phyloP scores from a whole-genome alignment of 768 basidiomycete species.

The Suillus subaureus region DNA sequence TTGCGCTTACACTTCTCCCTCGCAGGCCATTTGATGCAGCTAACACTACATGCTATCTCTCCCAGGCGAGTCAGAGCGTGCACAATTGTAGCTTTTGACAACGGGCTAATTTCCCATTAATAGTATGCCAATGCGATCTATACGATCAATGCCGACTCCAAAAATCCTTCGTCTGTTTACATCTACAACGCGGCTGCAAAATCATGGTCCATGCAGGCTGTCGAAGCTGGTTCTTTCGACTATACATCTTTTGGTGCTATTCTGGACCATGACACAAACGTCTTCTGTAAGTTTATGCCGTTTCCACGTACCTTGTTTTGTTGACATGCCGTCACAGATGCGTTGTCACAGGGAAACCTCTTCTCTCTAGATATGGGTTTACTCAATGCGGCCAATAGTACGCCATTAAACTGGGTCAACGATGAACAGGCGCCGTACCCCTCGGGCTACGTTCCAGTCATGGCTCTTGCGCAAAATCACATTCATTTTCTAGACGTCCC shows the following conservation, averaged over 20 bases:
- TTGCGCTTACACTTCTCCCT: slow-evolving; percentile 2
- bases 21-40: slow-evolving; percentile 64
- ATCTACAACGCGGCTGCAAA: slow-evolving; percentile 76
- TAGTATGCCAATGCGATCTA: slow-evolving; percentile 89
- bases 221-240: slow-evolving; percentile 58
- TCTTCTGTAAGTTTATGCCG: slow-evolving; percentile 61
- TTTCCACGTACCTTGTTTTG: not conserved
- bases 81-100: not conserved
- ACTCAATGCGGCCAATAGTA: slow-evolving; percentile 61
- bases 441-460: slow-evolving; percentile 66
- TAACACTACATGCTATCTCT: slow-evolving; percentile 72
- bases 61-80: slow-evolving; percentile 47
- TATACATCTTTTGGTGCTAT: slow-evolving; percentile 66
- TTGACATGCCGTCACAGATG: slow-evolving; percentile 47
- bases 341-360: slow-evolving; percentile 63
- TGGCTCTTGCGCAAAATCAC: slow-evolving; percentile 87
- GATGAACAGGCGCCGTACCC: slow-evolving; percentile 59
- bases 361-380: slow-evolving; percentile 71
- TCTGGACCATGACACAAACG: slow-evolving; percentile 94
- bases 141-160: slow-evolving; percentile 74
- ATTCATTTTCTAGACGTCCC: slow-evolving; percentile 82
- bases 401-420: slow-evolving; percentile 63
- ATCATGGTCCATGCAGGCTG: slow-evolving; percentile 78
- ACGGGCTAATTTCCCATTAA: slow-evolving; percentile 12
- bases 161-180: slow-evolving; percentile 70